These are phyloP conservation scores for Colletotrichum navitas DNA, from an alignment of 2,329 filamentous ascomycete genomes.

Conservation along the genomic window DNA sequence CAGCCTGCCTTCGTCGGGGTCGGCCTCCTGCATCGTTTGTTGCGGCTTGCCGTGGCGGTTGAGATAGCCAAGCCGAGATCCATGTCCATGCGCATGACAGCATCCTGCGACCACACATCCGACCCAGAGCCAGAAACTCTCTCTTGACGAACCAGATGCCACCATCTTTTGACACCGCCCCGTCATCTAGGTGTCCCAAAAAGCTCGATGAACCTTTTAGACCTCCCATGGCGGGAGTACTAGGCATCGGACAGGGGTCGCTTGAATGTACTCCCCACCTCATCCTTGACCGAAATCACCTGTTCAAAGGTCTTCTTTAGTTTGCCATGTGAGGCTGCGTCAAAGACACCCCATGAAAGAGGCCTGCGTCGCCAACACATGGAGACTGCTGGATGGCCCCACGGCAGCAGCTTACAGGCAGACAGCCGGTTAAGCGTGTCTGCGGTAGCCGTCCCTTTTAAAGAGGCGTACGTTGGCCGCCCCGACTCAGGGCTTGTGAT, in stretches of 20 bases:
- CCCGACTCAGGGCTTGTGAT: neutral
- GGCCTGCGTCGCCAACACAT: no score
- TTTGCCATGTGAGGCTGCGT: neutral
- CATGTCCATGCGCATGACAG: neutral
- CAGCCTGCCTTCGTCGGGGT: neutral
- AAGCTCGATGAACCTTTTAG: neutral
- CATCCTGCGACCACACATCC: neutral
- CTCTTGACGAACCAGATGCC: neutral
- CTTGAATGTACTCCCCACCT: neutral
- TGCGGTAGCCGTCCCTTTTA: neutral
- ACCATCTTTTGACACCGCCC: no score
- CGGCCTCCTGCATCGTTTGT: neutral
- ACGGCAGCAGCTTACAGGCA: neutral
- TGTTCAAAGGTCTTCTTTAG: conserved; percentile 4
- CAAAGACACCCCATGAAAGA: neutral
- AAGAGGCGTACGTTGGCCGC: neutral
- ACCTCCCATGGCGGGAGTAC: neutral
- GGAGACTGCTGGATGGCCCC: neutral
- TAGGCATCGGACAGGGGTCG: neutral
- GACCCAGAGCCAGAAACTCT: neutral
- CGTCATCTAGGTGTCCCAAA: neutral
- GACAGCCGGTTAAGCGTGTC: neutral
- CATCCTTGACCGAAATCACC: neutral
- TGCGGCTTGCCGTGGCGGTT: neutral
- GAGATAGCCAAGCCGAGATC: neutral